Evolutionary conservation across 2,329 filamentous ascomycete genomes (phyloP), one percentile per base, ranked within the genome.

Genomic region (Sporothrix humicola): DNA sequence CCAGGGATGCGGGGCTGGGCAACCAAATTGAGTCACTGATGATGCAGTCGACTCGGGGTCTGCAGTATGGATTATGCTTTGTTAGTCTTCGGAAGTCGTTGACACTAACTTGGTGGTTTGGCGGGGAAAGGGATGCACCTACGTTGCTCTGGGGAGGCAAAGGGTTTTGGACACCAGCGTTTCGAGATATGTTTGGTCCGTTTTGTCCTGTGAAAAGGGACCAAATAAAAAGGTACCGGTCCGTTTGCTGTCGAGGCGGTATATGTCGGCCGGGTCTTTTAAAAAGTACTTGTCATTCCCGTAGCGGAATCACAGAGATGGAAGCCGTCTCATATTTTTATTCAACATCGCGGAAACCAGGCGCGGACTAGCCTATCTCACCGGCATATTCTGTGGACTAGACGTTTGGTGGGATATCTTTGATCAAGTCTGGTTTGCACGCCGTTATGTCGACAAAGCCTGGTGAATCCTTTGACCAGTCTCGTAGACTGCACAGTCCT

Each of bases 41-140:
- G 46, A 52, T 48, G 20, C 13, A 46, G 63, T 10, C 59, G 44
- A 63, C 15, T 59, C 6, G 31, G n/a, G 15, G 17, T 2, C 5
- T 42, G 37, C 8, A 46, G 8, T 10, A 44, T 66, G 61, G 46
- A 68, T 52, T 68, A 52, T 68, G 63, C 46, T 52, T 68, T 48
- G 23, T 68, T 63, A 17, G 59, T 46, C 3, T 17, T 10, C 37
- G 37, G 31, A 50, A 10, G 31, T 37, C 31, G 31, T 37, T 37
- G 44, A 23, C 44, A 68, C 61, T 65, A 65, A 17, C n/a, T 66
- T 46, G 42, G 23, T 58, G 20, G 42, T 20, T 26, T 42, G n/a
- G 61, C 42, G 61, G 61, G 61, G 61, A 65, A 65, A 65, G n/a
- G 31, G 31, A 37, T 37, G 31, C 31, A 37, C 31, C 31, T 31